Evolutionary conservation across 2,329 filamentous ascomycete species (phyloP).

Genomic region (Sodiomyces alkalinus): DNA sequence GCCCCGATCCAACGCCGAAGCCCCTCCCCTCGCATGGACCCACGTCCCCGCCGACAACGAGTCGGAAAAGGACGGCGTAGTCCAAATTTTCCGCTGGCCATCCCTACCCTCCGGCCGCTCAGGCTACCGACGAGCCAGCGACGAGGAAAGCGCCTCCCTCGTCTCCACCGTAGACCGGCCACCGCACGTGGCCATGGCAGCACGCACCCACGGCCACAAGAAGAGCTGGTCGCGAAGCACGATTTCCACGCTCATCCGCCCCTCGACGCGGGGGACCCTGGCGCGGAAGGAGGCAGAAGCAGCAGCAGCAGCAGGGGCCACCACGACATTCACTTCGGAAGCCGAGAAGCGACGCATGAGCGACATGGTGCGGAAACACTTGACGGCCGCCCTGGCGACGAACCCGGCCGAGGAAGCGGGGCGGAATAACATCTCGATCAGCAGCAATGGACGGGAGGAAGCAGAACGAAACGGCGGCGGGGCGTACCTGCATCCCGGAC

Average conservation of each 20-base stretch:
- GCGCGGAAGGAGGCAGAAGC: too few relatives aligned
- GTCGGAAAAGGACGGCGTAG: neutral
- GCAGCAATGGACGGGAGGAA: neutral
- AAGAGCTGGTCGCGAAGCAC: neutral
- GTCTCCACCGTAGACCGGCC: too few relatives aligned
- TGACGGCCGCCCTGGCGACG: neutral
- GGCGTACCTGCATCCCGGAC: too few relatives aligned
- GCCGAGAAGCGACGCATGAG: too few relatives aligned
- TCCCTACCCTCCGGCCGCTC: neutral
- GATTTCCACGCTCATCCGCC: neutral
- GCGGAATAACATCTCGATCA: neutral
- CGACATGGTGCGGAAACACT: too few relatives aligned
- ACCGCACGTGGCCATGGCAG: too few relatives aligned
- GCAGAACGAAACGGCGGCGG: too few relatives aligned
- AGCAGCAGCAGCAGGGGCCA: too few relatives aligned
- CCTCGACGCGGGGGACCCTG: neutral
- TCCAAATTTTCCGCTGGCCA: slow-evolving; percentile 1
- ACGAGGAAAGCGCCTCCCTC: too few relatives aligned
- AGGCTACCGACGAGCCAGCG: neutral
- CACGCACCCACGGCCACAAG: neutral
- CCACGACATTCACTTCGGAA: too few relatives aligned
- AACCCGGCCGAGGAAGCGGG: neutral
- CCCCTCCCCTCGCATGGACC: neutral
- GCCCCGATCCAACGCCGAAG: neutral
- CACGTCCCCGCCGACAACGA: neutral